These are phyloP conservation scores for Neurospora sp. DNA, from an alignment of 495 filamentous ascomycete species.

Conservation along the genomic window DNA sequence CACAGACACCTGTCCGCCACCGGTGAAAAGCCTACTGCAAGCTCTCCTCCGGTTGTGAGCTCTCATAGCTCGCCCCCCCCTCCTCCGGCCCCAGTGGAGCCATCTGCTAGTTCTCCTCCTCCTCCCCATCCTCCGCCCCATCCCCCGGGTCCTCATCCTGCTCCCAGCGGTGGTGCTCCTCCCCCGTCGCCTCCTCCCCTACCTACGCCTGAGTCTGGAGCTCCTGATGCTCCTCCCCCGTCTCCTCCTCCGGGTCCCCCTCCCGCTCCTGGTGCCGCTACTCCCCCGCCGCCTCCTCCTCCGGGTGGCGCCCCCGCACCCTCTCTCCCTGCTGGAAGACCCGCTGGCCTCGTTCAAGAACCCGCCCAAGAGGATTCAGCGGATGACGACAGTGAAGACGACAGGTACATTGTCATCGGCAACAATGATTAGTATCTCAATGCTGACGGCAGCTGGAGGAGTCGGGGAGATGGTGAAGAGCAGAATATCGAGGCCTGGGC, in stretches of 20 bases:
- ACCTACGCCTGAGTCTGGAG: conserved; percentile 31
- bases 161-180: conserved; percentile 29
- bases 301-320: conserved; percentile 30
- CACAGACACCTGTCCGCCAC: conserved; percentile 52
- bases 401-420: background rate
- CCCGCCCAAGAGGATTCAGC: background rate
- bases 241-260: conserved; percentile 49
- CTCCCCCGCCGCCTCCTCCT: conserved; percentile 44
- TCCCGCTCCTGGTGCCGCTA: conserved; percentile 40
- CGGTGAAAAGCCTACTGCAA: conserved; percentile 53
- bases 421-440: background rate
- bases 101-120: conserved; percentile 15
- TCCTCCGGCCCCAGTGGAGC: conserved; percentile 13
- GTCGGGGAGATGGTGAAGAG: background rate
- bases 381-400: background rate
- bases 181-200: conserved; percentile 41
- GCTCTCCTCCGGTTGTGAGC: conserved; percentile 32
- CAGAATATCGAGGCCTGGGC: background rate
- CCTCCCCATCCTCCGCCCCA: conserved; percentile 36
- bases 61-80: conserved; percentile 28
- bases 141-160: conserved; percentile 32
- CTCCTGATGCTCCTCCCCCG: conserved; percentile 29
- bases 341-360: conserved; percentile 39
- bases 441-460: background rate
- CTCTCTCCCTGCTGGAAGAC: conserved; percentile 22